Conservation (phyloP, 257 asterid genomes). For the Asclepias syriaca region DNA sequence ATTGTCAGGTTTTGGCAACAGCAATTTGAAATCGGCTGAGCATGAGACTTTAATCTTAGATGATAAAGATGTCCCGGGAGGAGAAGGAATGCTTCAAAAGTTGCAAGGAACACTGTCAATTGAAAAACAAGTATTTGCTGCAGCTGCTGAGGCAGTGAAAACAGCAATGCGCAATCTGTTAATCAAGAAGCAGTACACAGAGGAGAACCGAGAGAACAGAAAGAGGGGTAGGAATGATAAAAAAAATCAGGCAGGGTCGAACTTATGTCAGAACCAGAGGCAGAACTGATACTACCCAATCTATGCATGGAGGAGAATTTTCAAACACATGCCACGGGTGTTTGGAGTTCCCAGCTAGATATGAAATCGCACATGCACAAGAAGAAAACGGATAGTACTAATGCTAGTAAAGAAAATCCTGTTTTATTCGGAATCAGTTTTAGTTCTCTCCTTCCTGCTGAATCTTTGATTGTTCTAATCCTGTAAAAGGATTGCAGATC, state of each 20-base stretch:
- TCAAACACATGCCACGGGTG: not conserved
- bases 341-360: not conserved
- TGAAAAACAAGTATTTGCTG: constrained; percentile 50
- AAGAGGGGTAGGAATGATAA: constrained; percentile 73
- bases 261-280: not conserved
- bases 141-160: constrained; percentile 79
- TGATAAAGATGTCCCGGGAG: constrained; percentile 59
- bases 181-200: constrained; percentile 79
- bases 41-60: constrained; percentile 32
- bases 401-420: not conserved
- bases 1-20: constrained; percentile 38
- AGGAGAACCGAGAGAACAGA: constrained; percentile 62
- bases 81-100: constrained; percentile 45
- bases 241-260: constrained; percentile 30
- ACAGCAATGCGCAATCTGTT: constrained; percentile 71
- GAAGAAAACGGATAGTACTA: not conserved
- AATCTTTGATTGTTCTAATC: not conserved
- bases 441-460: not conserved
- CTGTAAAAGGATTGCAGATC: too few species aligned
- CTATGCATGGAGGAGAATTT: not conserved
- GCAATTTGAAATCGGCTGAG: constrained; percentile 27
- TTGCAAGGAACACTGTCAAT: constrained; percentile 61
- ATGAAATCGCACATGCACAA: not conserved
- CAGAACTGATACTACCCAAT: not conserved
- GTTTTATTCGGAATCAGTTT: not conserved